Percentiles rank a stretch among this genome's conserved stretches.
phyloP scores from a whole-genome alignment of 2,329 filamentous ascomycete genomes.

The Sporothrix phasma region DNA sequence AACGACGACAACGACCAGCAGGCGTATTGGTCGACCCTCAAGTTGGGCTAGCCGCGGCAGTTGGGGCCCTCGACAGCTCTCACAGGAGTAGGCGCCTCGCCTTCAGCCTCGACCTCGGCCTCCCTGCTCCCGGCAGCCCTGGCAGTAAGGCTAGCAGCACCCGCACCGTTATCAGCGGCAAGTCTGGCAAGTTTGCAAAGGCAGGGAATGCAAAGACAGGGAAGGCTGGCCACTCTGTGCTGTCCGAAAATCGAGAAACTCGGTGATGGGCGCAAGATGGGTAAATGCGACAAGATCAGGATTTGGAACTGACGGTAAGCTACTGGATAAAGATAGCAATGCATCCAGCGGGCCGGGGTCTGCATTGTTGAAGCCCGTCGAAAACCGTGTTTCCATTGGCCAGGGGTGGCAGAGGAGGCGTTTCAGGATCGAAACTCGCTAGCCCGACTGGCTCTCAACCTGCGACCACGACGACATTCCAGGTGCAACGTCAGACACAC shows the following conservation, averaged over 20 bases:
- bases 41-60: constrained; percentile 15
- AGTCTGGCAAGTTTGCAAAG: neutral
- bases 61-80: constrained; percentile 14
- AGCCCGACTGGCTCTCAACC: constrained; percentile 17
- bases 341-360: constrained; percentile 23
- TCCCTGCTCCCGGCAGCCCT: constrained; percentile 7
- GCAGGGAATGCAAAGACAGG: neutral
- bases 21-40: neutral
- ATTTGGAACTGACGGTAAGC: constrained; percentile 10
- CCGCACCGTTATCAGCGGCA: neutral
- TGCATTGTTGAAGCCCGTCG: constrained; percentile 28
- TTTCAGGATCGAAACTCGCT: constrained; percentile 38
- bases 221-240: neutral
- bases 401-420: constrained; percentile 28
- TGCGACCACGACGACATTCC: constrained; percentile 26
- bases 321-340: constrained; percentile 23
- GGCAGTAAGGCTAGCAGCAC: constrained; percentile 11
- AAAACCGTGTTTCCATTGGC: constrained; percentile 29
- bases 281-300: constrained; percentile 6
- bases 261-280: constrained; percentile 17
- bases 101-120: constrained; percentile 1
- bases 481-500: constrained; percentile 28
- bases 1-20: neutral
- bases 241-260: constrained; percentile 9
- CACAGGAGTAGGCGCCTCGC: constrained; percentile 4